Conservation (phyloP, 371 early-diverging fungal species). For the Dichotomocladium elegans region DNA sequence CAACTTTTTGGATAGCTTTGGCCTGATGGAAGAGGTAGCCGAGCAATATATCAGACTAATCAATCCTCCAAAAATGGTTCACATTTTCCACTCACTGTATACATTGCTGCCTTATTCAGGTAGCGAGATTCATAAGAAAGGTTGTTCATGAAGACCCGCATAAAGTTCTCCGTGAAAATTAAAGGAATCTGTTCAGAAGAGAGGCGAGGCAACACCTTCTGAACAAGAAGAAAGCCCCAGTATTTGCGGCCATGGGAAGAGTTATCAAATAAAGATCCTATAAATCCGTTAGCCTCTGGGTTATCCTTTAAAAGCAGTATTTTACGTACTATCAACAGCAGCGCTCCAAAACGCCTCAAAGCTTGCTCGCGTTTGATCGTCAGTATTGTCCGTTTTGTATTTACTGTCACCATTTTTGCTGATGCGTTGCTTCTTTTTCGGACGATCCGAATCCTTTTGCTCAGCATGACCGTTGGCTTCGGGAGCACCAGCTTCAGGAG, state of each 20-base stretch:
- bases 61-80: no score
- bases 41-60: no score
- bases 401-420: constrained; percentile 9
- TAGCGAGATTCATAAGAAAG: constrained; percentile 69
- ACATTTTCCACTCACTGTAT: constrained; percentile 69
- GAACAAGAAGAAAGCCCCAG: constrained; percentile 84
- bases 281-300: background rate
- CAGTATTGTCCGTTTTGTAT: constrained; percentile 6
- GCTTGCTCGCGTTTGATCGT: constrained; percentile 31
- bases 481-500: no score
- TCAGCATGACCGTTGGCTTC: constrained; percentile 10
- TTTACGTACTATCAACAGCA: constrained; percentile 65
- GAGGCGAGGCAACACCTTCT: constrained; percentile 63
- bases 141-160: constrained; percentile 81
- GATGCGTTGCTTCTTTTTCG: constrained; percentile 15
- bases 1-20: constrained; percentile 45
- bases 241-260: constrained; percentile 82
- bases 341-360: constrained; percentile 82
- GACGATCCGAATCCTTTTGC: constrained; percentile 14
- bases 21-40: no score
- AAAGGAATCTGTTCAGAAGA: constrained; percentile 62
- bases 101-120: constrained; percentile 75
- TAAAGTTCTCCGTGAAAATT: constrained; percentile 79
- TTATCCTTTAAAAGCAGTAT: background rate
- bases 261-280: constrained; percentile 68